Conservation (phyloP, 2,329 filamentous ascomycete genomes). For the Hirsutella thompsonii region DNA sequence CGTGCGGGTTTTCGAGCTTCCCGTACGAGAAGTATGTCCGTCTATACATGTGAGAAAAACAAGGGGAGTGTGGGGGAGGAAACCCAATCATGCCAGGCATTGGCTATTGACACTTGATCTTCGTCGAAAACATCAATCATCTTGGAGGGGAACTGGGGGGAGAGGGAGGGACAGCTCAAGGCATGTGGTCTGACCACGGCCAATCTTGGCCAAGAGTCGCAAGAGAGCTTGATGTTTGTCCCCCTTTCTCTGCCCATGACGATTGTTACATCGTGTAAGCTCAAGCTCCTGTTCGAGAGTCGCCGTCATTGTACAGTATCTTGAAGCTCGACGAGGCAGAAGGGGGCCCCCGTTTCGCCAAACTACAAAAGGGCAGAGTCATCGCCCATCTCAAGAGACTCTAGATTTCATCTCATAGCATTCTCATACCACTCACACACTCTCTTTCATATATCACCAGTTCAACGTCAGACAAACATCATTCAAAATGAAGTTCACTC, state of each 20-base stretch:
- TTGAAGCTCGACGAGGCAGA: not conserved
- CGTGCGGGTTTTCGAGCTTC: not conserved
- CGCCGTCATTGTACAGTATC: not conserved
- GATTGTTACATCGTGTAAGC: too few species aligned
- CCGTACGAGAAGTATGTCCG: not conserved
- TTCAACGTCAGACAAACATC: not conserved
- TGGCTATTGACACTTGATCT: not conserved
- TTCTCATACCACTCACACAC: not conserved
- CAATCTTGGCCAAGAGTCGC: too few species aligned
- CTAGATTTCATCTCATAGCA: not conserved
- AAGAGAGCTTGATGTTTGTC: too few species aligned
- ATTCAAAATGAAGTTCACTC: constrained; percentile 25
- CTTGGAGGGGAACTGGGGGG: too few species aligned
- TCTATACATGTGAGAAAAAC: not conserved
- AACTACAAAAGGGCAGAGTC: not conserved
- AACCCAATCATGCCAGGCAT: not conserved
- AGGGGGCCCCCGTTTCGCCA: not conserved
- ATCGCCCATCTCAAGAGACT: not conserved
- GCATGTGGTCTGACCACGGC: too few species aligned
- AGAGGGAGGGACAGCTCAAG: too few species aligned
- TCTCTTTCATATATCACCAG: not conserved
- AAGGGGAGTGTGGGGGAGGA: not conserved
- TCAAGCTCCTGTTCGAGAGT: too few species aligned
- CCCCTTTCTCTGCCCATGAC: too few species aligned
- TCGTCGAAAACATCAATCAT: too few species aligned